A percentile compares a stretch with the other conserved stretches of the same genome.
Conservation (phyloP, 148 eudicot genomes). For the Vaccinium vitisidaea region DNA sequence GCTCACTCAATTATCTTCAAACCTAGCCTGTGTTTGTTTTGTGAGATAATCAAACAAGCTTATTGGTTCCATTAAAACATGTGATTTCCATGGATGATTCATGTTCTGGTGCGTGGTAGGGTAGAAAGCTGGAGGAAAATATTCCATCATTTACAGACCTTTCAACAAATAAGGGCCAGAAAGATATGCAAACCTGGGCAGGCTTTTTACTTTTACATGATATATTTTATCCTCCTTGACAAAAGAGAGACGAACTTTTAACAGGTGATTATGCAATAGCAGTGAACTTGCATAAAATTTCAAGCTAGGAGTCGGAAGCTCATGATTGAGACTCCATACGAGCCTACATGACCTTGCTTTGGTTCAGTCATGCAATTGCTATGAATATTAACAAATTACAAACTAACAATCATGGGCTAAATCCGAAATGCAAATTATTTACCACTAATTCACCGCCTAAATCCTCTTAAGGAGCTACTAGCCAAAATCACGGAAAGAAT, state of each 20-base stretch:
- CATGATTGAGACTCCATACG: too few relatives aligned
- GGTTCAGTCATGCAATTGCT: too few relatives aligned
- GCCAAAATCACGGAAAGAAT: not conserved
- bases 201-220: not conserved
- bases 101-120: too few relatives aligned
- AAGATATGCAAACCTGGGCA: not conserved
- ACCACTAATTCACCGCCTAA: not conserved
- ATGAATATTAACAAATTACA: not conserved
- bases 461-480: not conserved
- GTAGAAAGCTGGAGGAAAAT: too few relatives aligned
- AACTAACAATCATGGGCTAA: not conserved
- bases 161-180: too few relatives aligned
- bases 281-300: not conserved
- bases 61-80: not conserved
- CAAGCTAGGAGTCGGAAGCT: too few relatives aligned
- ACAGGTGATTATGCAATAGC: not conserved
- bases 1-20: not conserved
- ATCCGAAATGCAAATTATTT: not conserved
- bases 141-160: too few relatives aligned
- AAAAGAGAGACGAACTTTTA: not conserved
- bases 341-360: too few relatives aligned
- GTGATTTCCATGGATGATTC: too few relatives aligned
- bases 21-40: not conserved
- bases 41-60: not conserved
- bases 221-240: not conserved